phyloP scores from a whole-genome alignment of 768 basidiomycete species.

The Lentinula edodes region DNA sequence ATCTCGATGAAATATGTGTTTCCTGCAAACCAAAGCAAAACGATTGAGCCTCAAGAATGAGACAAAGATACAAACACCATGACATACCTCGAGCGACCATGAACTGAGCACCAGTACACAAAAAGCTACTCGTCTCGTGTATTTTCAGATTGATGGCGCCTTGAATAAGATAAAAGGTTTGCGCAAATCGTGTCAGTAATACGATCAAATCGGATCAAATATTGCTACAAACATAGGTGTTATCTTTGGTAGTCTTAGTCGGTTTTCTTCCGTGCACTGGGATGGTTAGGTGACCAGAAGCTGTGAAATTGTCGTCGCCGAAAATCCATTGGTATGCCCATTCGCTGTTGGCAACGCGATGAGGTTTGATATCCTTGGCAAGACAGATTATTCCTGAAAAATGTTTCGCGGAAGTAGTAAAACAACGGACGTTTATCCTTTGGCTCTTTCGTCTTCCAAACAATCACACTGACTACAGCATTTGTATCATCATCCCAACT shows the following conservation, averaged over 20 bases:
- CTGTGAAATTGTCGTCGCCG: slow-evolving; percentile 86
- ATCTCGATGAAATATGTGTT: slow-evolving; percentile 92
- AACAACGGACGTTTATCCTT: slow-evolving; percentile 61
- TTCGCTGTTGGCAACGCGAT: slow-evolving; percentile 50
- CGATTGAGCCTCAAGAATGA: background rate
- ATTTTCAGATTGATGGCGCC: slow-evolving; percentile 87
- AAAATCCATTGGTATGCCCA: slow-evolving; percentile 93
- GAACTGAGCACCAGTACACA: slow-evolving; percentile 62
- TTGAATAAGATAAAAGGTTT: slow-evolving; percentile 68
- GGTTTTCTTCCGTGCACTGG: slow-evolving; percentile 80
- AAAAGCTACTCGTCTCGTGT: slow-evolving; percentile 70
- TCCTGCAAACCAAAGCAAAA: slow-evolving; percentile 38
- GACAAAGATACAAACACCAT: background rate
- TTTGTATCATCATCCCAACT: slow-evolving; percentile 86
- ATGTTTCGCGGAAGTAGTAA: background rate
- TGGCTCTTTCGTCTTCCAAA: slow-evolving; percentile 58
- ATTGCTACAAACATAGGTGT: slow-evolving; percentile 71
- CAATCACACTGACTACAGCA: slow-evolving; percentile 58
- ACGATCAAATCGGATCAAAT: background rate
- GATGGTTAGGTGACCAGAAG: slow-evolving; percentile 82
- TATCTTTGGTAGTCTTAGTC: slow-evolving; percentile 86
- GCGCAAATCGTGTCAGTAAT: background rate
- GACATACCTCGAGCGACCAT: slow-evolving; percentile 61
- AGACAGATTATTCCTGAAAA: slow-evolving; percentile 69
- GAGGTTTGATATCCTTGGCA: slow-evolving; percentile 57